These are phyloP conservation scores for Camellia sinensis DNA, from an alignment of 148 eudicot species.

Conservation along the genomic window DNA sequence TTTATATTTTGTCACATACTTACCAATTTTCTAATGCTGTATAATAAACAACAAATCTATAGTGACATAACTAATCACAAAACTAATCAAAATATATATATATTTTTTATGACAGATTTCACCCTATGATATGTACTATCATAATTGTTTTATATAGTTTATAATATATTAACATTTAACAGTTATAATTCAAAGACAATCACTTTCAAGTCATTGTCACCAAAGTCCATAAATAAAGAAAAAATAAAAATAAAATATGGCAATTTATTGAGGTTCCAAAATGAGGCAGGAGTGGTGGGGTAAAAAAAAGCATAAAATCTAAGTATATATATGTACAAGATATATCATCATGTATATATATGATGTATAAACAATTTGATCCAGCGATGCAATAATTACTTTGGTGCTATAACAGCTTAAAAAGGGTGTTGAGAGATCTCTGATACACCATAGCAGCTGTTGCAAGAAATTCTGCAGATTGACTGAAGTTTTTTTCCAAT, in stretches of 20 bases:
- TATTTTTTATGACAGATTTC: no score
- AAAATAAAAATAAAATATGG: background rate
- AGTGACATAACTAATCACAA: no score
- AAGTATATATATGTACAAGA: conserved; percentile 15
- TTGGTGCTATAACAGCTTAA: conserved; percentile 24
- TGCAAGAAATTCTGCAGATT: background rate
- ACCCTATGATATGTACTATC: background rate
- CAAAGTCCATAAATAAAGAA: conserved; percentile 10
- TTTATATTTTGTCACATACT: no score
- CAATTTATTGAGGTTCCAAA: conserved; percentile 25
- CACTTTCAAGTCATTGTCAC: conserved; percentile 23
- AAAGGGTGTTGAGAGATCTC: conserved; percentile 24
- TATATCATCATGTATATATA: background rate
- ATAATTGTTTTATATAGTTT: background rate
- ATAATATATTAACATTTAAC: conserved; percentile 5
- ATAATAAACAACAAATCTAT: no score
- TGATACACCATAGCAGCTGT: background rate
- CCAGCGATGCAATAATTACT: conserved; percentile 38
- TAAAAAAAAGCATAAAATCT: conserved; percentile 26
- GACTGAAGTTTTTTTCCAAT: background rate
- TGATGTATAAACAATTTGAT: conserved; percentile 28
- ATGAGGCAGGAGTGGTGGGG: background rate
- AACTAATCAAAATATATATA: no score
- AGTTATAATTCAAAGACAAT: conserved; percentile 32
- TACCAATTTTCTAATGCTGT: no score